phyloP scores from a whole-genome alignment of 2,329 filamentous ascomycete genomes.

The Magnaporthiopsis rhizophila region DNA sequence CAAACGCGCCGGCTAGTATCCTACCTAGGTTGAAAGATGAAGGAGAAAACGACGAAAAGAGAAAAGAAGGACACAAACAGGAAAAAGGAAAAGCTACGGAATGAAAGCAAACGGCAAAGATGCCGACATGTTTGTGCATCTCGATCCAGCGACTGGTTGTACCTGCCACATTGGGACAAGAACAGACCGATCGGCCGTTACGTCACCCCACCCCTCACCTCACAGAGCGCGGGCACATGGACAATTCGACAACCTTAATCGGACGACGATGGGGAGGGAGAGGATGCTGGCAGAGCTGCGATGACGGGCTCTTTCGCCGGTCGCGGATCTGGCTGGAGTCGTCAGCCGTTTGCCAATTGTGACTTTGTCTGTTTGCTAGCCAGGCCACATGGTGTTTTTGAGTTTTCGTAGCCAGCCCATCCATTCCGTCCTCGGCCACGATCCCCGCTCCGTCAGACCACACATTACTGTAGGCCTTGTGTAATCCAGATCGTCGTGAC shows the following conservation, averaged over 20 bases:
- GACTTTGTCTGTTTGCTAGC: not conserved
- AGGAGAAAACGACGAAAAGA: no score
- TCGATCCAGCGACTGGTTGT: not conserved
- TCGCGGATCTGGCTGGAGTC: not conserved
- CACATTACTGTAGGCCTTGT: not conserved
- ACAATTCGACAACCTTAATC: not conserved
- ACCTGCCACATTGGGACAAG: not conserved
- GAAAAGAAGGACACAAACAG: no score
- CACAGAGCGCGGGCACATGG: not conserved
- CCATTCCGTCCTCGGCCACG: not conserved
- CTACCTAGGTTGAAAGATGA: no score
- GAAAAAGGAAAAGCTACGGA: no score
- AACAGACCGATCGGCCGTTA: not conserved
- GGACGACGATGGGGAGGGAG: not conserved
- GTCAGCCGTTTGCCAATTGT: no score
- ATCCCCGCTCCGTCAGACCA: not conserved
- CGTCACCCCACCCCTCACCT: not conserved
- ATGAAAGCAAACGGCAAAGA: no score
- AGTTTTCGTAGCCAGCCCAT: not conserved
- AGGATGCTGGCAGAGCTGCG: not conserved
- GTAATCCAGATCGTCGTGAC: not conserved
- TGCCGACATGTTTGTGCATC: no score
- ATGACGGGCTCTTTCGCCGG: not conserved
- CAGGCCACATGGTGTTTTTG: not conserved
- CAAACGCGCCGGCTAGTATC: no score